phyloP scores from a whole-genome alignment of 768 basidiomycete genomes.

The Mycena kentingensis region DNA sequence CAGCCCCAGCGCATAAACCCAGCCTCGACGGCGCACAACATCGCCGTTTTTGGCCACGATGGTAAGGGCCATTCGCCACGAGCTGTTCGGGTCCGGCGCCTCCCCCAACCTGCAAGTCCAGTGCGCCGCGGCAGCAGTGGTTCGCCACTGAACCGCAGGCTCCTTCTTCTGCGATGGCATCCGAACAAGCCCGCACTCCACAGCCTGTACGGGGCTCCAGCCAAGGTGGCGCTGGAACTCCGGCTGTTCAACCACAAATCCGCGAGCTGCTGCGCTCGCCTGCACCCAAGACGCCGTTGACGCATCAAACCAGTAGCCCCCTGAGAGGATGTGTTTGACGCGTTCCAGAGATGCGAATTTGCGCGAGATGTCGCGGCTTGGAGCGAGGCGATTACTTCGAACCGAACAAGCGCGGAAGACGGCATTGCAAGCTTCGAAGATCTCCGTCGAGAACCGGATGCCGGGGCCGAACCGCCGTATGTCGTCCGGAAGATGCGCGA shows the following conservation, averaged over 20 bases:
- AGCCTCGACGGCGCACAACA: neutral
- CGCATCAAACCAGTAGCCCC: conserved; percentile 22
- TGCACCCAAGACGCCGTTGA: conserved; percentile 3
- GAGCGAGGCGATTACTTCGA: conserved; percentile 31
- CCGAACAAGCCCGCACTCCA: neutral
- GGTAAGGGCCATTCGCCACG: neutral
- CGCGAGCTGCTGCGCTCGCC: conserved; percentile 5
- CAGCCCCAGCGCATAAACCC: neutral
- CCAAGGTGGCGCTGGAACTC: conserved; percentile 20
- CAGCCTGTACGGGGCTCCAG: conserved; percentile 8
- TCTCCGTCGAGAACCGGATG: conserved; percentile 27
- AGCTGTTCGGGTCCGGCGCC: neutral
- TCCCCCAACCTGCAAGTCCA: neutral
- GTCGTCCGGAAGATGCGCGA: conserved; percentile 24
- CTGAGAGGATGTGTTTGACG: conserved; percentile 20
- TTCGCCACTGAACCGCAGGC: neutral
- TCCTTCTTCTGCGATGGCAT: neutral
- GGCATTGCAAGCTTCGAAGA: conserved; percentile 32
- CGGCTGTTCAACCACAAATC: neutral
- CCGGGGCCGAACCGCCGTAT: conserved; percentile 27
- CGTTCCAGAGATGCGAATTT: conserved; percentile 13
- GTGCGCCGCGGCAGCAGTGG: neutral
- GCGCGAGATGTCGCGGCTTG: conserved; percentile 28
- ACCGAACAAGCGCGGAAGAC: conserved; percentile 29
- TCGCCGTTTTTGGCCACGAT: conserved; percentile 9